These are phyloP conservation scores for Closterium sp. DNA, from an alignment of 139 green algal species.

Conservation along the genomic window DNA sequence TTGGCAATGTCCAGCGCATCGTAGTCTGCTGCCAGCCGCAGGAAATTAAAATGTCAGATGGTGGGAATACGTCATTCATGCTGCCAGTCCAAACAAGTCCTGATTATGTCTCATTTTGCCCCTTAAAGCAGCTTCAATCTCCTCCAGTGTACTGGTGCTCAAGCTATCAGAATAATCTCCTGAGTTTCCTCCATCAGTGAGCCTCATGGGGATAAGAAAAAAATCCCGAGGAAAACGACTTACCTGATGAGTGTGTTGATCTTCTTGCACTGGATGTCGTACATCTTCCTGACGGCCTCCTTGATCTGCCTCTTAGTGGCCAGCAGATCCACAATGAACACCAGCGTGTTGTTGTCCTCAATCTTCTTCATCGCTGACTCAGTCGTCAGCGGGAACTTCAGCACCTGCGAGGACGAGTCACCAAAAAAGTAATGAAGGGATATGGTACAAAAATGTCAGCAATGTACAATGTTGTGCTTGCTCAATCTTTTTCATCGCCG, in stretches of 20 bases:
- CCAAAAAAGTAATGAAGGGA: too few species aligned
- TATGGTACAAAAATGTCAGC: too few species aligned
- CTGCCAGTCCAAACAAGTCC: background rate
- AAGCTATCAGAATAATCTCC: background rate
- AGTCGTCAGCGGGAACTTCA: slow-evolving; percentile 97
- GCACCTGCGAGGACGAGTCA: slow-evolving; percentile 54
- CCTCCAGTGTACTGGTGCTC: background rate
- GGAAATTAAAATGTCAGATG: background rate
- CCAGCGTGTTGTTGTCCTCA: slow-evolving; percentile 99
- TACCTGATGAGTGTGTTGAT: slow-evolving; percentile 98
- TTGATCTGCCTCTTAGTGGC: slow-evolving; percentile 83
- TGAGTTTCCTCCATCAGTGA: background rate
- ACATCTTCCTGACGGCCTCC: slow-evolving; percentile 87
- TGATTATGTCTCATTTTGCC: background rate
- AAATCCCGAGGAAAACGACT: background rate
- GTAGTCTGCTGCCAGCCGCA: slow-evolving; percentile 90
- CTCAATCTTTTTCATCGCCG: too few species aligned
- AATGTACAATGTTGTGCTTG: too few species aligned
- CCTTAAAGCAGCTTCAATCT: background rate
- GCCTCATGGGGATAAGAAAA: background rate
- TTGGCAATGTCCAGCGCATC: slow-evolving; percentile 99
- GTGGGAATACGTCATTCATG: background rate
- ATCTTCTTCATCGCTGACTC: slow-evolving; percentile 99
- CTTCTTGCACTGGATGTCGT: slow-evolving; percentile 97
- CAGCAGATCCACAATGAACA: slow-evolving; percentile 89